Percentiles rank a stretch among this genome's conserved stretches.
Evolutionary conservation across 768 basidiomycete genomes (phyloP).

Genomic region (Auriculariales sp.): DNA sequence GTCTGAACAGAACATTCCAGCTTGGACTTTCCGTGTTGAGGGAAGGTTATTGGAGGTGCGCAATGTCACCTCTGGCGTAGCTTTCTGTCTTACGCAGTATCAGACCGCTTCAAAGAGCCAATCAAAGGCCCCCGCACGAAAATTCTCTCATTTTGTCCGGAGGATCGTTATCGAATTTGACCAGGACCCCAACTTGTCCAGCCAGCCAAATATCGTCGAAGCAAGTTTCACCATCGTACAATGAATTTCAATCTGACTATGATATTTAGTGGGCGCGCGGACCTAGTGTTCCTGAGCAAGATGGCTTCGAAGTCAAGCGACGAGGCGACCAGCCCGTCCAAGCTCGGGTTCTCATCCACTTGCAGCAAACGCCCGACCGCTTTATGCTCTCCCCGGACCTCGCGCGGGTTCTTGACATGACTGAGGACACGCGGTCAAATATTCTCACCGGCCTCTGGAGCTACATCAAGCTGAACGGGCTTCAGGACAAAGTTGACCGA

Average conservation of each 20-base stretch:
- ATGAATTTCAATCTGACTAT: constrained; percentile 28
- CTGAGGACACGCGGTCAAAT: constrained; percentile 72
- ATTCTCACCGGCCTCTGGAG: constrained; percentile 81
- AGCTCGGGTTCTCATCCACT: constrained; percentile 68
- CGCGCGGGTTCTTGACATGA: constrained; percentile 47
- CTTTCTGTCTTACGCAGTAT: constrained; percentile 10
- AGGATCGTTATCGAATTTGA: constrained; percentile 79
- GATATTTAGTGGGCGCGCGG: constrained; percentile 19
- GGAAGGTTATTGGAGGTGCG: constrained; percentile 53
- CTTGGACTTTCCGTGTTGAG: constrained; percentile 79
- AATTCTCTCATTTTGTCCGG: constrained; percentile 78
- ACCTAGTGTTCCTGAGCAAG: constrained; percentile 34
- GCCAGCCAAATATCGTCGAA: constrained; percentile 83
- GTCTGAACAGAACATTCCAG: constrained; percentile 78
- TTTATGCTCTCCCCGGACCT: constrained; percentile 69
- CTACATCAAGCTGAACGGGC: constrained; percentile 70
- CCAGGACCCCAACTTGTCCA: constrained; percentile 63
- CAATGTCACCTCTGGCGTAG: background rate
- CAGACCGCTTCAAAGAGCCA: constrained; percentile 16
- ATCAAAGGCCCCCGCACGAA: constrained; percentile 48
- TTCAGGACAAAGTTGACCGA: constrained; percentile 75
- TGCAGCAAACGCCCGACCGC: constrained; percentile 79
- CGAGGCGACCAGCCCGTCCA: constrained; percentile 69
- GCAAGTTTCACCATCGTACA: constrained; percentile 24
- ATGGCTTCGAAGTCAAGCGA: constrained; percentile 76